Base-by-base conservation (phyloP, 106 monocot species). In the Narthecium ossifragum region DNA sequence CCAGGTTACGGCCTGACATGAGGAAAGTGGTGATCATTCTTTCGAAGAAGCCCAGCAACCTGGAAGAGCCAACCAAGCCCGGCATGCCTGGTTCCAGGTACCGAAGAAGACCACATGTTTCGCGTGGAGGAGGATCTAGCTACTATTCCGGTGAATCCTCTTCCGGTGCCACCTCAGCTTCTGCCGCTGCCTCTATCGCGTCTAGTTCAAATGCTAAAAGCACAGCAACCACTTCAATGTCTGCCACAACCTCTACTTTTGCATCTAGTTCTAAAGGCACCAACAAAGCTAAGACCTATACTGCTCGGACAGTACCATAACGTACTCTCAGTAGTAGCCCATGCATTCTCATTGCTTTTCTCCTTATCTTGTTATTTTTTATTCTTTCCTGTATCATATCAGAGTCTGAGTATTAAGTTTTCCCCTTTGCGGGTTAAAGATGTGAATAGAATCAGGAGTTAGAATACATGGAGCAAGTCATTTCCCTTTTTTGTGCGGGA, bases 1-100 rank as follows among this genome's bases (percentile, higher is more conserved):
- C 81, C 25, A 78, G 78, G 51, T 28, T 74, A 10, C 43, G 86
- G 32, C 86, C 81, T 2, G 75, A 81, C 63, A 86, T 86, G 81
- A 70, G 75, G 46, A 62, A 81, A 8, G 86, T 86, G 52, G 75
- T 74, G 12, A 59, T 86, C 2, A 71, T 71, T n/a, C 60, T 86
- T 24, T 86, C 86, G 6, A 86, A 78, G 60, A 81, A 64, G 64
- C 72, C 81, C 3, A 86, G 67, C 63, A 25, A 41, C 3, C 61
- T 86, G 30, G 78, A 81, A 32, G 81, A 81, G 49, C 86, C 86
- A 15, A 61, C 46, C 8, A 69, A 47, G 41, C 86, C 86, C 2
- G 86, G 86, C 6, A 47, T 68, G 13, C 74, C 71, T 11, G 77
- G 77, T 1, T 61, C 78, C 12, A 61, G 74, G 57, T 86, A 75